Conservation (phyloP, 2,329 filamentous ascomycete species). For the Elsinoe fawcettii region DNA sequence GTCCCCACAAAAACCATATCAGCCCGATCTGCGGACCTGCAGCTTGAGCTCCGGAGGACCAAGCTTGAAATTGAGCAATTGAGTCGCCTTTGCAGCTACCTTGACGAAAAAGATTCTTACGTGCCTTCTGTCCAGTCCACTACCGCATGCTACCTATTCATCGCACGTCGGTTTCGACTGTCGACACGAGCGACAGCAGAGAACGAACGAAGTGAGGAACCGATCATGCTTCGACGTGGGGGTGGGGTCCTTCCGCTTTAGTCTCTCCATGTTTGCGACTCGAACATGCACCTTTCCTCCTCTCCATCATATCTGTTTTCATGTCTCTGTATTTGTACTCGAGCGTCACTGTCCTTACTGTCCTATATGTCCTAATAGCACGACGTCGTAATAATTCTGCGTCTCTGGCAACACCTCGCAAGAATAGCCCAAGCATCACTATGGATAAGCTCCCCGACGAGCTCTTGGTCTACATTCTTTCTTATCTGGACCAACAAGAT, state of each 20-base stretch:
- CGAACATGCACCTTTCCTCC: background rate
- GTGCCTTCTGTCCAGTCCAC: too few species aligned
- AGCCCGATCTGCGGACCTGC: slow-evolving; percentile 1
- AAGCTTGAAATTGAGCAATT: too few species aligned
- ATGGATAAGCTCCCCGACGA: slow-evolving; percentile 33
- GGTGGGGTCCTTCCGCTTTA: background rate
- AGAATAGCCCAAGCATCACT: background rate
- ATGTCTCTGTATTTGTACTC: background rate
- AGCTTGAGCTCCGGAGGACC: background rate
- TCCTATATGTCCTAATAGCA: background rate
- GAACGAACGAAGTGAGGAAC: background rate
- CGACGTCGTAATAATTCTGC: background rate
- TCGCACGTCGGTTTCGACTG: too few species aligned
- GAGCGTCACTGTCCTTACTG: background rate
- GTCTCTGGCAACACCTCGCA: background rate
- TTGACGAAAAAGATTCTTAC: too few species aligned
- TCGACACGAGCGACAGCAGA: background rate
- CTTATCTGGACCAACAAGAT: slow-evolving; percentile 53
- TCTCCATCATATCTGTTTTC: background rate
- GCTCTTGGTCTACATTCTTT: slow-evolving; percentile 37
- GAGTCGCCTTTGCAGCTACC: too few species aligned
- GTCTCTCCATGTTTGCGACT: background rate
- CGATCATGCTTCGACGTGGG: background rate
- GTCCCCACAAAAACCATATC: background rate
- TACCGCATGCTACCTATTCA: too few species aligned